Conservation (phyloP, 139 green algal genomes). For the Ettlia oleoabundans region DNA sequence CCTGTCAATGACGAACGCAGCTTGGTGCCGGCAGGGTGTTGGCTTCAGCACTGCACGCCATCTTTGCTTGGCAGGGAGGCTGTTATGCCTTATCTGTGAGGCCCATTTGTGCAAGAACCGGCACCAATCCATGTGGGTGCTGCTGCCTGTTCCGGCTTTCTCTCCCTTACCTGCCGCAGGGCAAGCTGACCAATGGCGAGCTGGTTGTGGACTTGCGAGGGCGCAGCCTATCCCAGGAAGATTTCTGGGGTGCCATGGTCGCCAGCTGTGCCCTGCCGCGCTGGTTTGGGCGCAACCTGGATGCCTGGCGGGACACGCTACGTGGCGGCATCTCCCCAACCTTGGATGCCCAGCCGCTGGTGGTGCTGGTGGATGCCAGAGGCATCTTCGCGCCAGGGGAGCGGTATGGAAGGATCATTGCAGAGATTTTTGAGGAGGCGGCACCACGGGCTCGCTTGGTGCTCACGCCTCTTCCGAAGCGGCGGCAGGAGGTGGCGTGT, state of each 20-base stretch:
- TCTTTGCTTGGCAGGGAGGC: too few species aligned
- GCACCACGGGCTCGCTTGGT: neutral
- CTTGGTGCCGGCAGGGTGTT: too few species aligned
- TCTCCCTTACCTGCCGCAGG: neutral
- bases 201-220: neutral
- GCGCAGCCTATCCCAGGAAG: neutral
- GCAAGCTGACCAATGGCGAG: neutral
- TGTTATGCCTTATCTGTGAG: too few species aligned
- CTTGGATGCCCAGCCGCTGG: neutral
- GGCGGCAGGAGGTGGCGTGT: neutral
- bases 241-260: neutral
- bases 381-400: neutral
- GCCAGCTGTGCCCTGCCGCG: neutral
- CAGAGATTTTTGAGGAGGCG: neutral
- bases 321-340: neutral
- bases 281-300: constrained; percentile 6
- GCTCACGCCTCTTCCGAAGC: neutral
- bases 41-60: too few species aligned
- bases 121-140: too few species aligned
- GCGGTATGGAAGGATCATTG: neutral
- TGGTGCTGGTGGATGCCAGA: neutral
- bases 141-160: too few species aligned
- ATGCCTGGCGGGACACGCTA: neutral
- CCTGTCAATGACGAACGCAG: too few species aligned
- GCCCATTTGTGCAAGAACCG: too few species aligned